These are phyloP conservation scores for Primulina tabacum DNA, from an alignment of 257 asterid genomes.

Conservation along the genomic window DNA sequence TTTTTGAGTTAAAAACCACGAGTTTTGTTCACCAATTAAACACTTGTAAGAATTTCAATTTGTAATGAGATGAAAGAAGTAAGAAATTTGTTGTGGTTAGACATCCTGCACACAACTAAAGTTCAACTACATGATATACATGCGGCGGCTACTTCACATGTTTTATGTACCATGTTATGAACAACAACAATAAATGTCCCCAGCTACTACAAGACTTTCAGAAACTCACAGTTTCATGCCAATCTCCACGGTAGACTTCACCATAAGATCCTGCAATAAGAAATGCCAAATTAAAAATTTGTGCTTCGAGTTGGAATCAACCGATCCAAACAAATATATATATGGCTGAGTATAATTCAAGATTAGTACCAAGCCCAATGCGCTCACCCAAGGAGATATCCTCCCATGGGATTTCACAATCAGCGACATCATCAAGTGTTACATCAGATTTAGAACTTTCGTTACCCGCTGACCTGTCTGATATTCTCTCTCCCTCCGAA, in stretches of 20 bases:
- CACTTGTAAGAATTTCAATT: constrained; percentile 4
- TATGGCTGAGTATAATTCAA: constrained; percentile 27
- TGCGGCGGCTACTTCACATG: background rate
- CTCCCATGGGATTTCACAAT: constrained; percentile 93
- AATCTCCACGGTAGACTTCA: constrained; percentile 94
- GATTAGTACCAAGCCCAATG: constrained; percentile 89
- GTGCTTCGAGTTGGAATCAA: constrained; percentile 18
- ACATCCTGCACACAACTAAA: constrained; percentile 7
- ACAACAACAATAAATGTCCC: constrained; percentile 7
- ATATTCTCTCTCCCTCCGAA: constrained; percentile 77
- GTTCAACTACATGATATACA: background rate
- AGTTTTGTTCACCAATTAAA: background rate
- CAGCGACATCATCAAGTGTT: constrained; percentile 88
- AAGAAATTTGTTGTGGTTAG: constrained; percentile 11
- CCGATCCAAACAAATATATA: constrained; percentile 22
- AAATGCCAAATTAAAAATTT: constrained; percentile 18
- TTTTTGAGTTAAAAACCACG: background rate
- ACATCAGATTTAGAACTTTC: constrained; percentile 75
- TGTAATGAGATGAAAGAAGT: constrained; percentile 14
- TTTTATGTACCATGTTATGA: background rate
- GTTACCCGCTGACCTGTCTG: constrained; percentile 73
- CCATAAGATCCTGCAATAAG: constrained; percentile 84
- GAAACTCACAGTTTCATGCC: constrained; percentile 98
- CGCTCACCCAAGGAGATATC: constrained; percentile 97
- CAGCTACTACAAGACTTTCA: constrained; percentile 23